A percentile compares a stretch with the other conserved stretches of the same genome.
Evolutionary conservation across 1,139 yeast genomes (phyloP).

Genomic region (Geotrichum aggregatum): DNA sequence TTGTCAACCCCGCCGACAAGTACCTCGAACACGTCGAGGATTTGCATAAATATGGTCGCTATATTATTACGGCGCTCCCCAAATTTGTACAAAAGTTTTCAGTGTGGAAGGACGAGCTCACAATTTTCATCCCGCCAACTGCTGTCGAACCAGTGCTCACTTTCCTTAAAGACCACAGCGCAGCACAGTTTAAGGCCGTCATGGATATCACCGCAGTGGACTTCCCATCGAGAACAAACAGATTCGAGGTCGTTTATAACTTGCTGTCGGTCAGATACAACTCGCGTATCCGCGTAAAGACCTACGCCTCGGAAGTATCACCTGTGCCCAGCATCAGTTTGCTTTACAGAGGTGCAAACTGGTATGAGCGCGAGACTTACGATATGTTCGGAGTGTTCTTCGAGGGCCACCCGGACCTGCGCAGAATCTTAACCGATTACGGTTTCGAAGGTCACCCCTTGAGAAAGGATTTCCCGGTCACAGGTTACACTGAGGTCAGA

Average conservation of each 20-base stretch:
- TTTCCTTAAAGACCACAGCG: conserved; percentile 72
- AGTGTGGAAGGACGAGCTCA: conserved; percentile 88
- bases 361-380: conserved; percentile 88
- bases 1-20: conserved; percentile 75
- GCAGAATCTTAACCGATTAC: conserved; percentile 88
- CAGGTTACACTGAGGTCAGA: conserved; percentile 85
- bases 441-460: conserved; percentile 92
- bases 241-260: conserved; percentile 86
- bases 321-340: conserved; percentile 76
- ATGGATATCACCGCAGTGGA: conserved; percentile 86
- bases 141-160: conserved; percentile 67
- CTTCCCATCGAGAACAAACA: conserved; percentile 75
- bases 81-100: conserved; percentile 78
- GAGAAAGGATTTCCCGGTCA: conserved; percentile 88
- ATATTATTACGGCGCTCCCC: conserved; percentile 74
- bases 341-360: conserved; percentile 73
- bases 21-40: conserved; percentile 66
- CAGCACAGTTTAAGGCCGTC: conserved; percentile 73
- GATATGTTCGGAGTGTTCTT: conserved; percentile 84
- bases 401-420: conserved; percentile 83
- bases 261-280: conserved; percentile 76
- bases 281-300: conserved; percentile 83
- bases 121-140: conserved; percentile 69
- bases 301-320: conserved; percentile 78
- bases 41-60: conserved; percentile 77